Evolutionary conservation across 176 grass and related monocot genomes (phyloP).

Genomic region (Musa schizocarpa): DNA sequence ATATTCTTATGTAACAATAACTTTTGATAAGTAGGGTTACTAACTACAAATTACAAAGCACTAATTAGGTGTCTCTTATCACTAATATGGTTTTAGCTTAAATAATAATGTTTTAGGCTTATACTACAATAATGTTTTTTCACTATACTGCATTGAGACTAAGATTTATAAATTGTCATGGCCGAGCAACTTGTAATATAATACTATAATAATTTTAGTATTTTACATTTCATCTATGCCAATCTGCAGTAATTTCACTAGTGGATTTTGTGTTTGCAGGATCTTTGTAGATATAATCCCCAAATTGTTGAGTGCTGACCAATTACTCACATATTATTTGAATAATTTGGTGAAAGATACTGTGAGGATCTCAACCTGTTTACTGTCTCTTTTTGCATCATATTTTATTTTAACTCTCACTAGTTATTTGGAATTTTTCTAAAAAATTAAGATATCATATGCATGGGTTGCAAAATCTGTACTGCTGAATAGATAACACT

Average conservation of each 20-base stretch:
- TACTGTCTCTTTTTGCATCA: background rate
- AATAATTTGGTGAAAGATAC: slow-evolving; percentile 46
- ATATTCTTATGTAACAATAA: no score
- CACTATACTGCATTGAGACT: background rate
- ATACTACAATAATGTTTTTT: slow-evolving; percentile 5
- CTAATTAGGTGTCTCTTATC: no score
- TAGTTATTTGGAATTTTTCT: background rate
- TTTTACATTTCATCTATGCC: background rate
- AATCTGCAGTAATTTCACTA: background rate
- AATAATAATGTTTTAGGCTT: no score
- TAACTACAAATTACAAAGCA: no score
- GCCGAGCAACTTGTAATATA: background rate
- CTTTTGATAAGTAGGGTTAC: no score
- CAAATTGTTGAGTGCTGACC: slow-evolving; percentile 61
- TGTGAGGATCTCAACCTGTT: slow-evolving; percentile 38
- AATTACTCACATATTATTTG: slow-evolving; percentile 38
- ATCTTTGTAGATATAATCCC: slow-evolving; percentile 81
- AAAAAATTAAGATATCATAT: no score
- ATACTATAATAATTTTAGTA: no score
- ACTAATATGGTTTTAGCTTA: no score
- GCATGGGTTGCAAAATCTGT: no score
- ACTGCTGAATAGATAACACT: no score
- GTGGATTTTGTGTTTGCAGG: slow-evolving; percentile 27
- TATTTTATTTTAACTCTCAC: background rate
- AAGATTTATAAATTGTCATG: background rate